phyloP scores from a whole-genome alignment of 192 early-diverging fungal genomes.

The Podila minutissima region DNA sequence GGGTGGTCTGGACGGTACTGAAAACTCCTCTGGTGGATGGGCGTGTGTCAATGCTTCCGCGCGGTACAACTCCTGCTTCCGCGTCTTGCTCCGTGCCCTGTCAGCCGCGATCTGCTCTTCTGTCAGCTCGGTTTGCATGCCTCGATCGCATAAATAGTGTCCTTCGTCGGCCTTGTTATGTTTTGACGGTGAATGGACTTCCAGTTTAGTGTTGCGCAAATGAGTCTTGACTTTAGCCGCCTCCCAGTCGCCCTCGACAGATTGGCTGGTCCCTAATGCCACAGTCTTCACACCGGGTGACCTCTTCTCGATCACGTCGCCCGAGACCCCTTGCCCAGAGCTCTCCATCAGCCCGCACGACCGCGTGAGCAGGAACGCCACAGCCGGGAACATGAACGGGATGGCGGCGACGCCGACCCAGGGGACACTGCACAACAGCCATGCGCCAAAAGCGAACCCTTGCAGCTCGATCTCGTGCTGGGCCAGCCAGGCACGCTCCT shows the following conservation, averaged over 20 bases:
- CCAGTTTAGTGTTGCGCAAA: background rate
- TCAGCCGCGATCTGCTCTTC: background rate
- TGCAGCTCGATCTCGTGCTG: conserved; percentile 15
- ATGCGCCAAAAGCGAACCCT: conserved; percentile 29
- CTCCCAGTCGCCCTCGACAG: conserved; percentile 23
- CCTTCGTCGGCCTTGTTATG: background rate
- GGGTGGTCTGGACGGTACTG: background rate
- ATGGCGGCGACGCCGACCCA: conserved; percentile 20
- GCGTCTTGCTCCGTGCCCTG: background rate
- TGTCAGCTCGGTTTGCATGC: background rate
- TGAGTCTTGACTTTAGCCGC: conserved; percentile 2
- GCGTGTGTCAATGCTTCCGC: background rate
- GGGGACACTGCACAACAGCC: conserved; percentile 20
- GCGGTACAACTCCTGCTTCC: background rate
- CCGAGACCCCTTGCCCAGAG: conserved; percentile 2
- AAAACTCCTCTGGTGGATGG: background rate
- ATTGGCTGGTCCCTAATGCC: conserved; percentile 13
- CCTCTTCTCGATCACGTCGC: conserved; percentile 19
- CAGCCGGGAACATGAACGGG: conserved; percentile 26
- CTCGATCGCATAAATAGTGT: conserved; percentile 1
- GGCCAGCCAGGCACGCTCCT: conserved; percentile 28
- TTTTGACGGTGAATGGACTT: background rate
- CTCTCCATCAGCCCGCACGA: conserved; percentile 32
- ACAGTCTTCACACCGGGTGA: conserved; percentile 19
- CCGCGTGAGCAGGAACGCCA: conserved; percentile 15